Evolutionary conservation across 2,329 filamentous ascomycete species (phyloP).

Genomic region (Colletotrichum brevisporum): DNA sequence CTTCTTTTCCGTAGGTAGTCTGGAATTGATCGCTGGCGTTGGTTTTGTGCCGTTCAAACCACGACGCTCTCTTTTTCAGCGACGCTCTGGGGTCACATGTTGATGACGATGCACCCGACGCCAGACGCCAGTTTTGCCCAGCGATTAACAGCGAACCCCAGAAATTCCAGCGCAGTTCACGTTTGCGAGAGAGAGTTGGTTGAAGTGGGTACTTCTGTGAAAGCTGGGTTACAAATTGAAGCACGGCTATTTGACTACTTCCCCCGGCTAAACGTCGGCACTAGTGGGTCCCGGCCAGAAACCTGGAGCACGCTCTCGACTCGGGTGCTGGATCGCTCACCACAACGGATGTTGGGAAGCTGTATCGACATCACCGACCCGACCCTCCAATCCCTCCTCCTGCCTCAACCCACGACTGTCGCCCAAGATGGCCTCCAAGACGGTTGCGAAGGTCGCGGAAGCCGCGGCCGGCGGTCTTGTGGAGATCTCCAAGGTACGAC

Average conservation of each 20-base stretch:
- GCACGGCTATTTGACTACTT: slow-evolving; percentile 38
- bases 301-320: slow-evolving; percentile 39
- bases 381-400: slow-evolving; percentile 22
- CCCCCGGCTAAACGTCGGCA: slow-evolving; percentile 36
- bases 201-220: slow-evolving; percentile 29
- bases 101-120: not conserved
- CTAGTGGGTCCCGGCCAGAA: slow-evolving; percentile 19
- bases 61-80: not conserved
- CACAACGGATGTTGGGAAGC: not conserved
- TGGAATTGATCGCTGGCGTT: slow-evolving; percentile 38
- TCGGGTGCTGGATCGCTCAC: slow-evolving; percentile 31
- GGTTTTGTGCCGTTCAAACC: slow-evolving; percentile 13
- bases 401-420: slow-evolving; percentile 40
- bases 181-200: slow-evolving; percentile 15
- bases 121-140: slow-evolving; percentile 5
- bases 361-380: slow-evolving; percentile 30
- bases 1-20: slow-evolving; percentile 29
- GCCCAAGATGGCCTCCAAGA: slow-evolving; percentile 73
- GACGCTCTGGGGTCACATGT: not conserved
- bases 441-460: slow-evolving; percentile 69
- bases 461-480: slow-evolving; percentile 65
- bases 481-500: slow-evolving; percentile 71
- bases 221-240: slow-evolving; percentile 37
- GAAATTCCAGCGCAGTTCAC: slow-evolving; percentile 20
- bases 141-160: not conserved